Base-by-base conservation (phyloP, 768 basidiomycete species). In the Pisolithus albus region DNA sequence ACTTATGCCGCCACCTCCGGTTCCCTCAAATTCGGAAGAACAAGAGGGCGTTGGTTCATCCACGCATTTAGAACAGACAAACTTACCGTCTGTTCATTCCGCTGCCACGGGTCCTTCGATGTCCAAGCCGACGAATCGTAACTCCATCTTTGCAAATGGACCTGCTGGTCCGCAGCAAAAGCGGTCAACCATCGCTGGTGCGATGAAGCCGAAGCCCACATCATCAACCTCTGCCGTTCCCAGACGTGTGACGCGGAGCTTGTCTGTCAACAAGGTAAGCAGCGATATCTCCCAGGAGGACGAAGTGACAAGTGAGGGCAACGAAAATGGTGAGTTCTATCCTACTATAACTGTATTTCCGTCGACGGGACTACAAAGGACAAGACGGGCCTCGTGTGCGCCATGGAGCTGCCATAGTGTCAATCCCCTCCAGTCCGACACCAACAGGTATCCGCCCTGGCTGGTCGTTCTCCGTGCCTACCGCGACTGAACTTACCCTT, bases 231-330 rank as follows among this genome's bases (percentile, higher is more conserved):
- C 48, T 11, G 49, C 46, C 9, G 54, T 49, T 15, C n/a, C 53
- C 21, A 60, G 51, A 37, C 67, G 63, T 6, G 28, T 67, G 11
- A 67, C 66, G 11, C 55, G 66, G 26, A 67, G 66, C 30, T 51
- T 58, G 8, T 69, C 65, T 15, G 43, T 68, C 56, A 68, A 56
- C 45, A 56, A 59, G 28, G 51, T 57, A 44, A 51, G 47, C 7
- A 42, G 50, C 23, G 56, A 52, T 38, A 19, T 46, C 15, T 51
- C 44, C 3, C 40, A 16, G 24, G 7, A 46, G 38, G 47, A 38
- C 13, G 40, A 41, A 44, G 24, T 18, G 24, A 49, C 7, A 26
- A 26, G 26, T 5, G 26, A 26, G 26, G 26, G 26, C 26, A 26
- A 26, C 1, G 6, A 26, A 2, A 26, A 26, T 26, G 26, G 26